Percentiles rank a stretch among this genome's conserved stretches.
These are phyloP conservation scores for Remersonia thermophila DNA, from an alignment of 2,329 filamentous ascomycete genomes.

Conservation along the genomic window DNA sequence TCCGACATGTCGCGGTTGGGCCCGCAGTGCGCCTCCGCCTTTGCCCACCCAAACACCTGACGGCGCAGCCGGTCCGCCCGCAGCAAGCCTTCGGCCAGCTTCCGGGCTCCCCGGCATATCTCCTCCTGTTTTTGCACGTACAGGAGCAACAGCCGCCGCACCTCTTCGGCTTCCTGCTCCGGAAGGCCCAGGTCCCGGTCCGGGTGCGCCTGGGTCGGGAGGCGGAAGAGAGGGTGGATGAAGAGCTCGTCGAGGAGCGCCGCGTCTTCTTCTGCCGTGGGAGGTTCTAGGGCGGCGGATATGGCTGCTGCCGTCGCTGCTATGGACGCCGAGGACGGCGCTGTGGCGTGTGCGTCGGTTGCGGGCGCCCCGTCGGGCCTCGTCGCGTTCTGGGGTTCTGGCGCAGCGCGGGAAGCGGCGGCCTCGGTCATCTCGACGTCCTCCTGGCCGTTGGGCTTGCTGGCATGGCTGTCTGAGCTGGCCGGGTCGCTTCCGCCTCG, in stretches of 20 bases:
- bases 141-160: conserved; percentile 58
- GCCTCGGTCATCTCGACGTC: conserved; percentile 15
- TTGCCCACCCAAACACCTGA: conserved; percentile 61
- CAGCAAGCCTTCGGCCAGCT: conserved; percentile 58
- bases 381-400: not conserved
- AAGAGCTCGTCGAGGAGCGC: conserved; percentile 31
- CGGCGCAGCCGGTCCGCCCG: conserved; percentile 60
- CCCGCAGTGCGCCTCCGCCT: conserved; percentile 62
- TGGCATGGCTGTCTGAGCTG: not conserved
- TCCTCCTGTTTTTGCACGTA: conserved; percentile 84
- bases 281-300: not conserved
- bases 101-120: conserved; percentile 57
- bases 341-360: too few relatives aligned
- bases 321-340: not conserved
- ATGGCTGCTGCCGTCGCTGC: not conserved
- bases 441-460: not conserved
- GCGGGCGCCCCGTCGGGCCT: too few relatives aligned
- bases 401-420: not conserved
- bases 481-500: not conserved
- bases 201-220: conserved; percentile 47
- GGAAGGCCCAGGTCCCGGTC: conserved; percentile 64
- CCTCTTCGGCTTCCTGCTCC: conserved; percentile 62
- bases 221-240: conserved; percentile 63
- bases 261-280: too few relatives aligned
- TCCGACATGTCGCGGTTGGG: conserved; percentile 65